These are phyloP conservation scores for Kondoa subrosea DNA, from an alignment of 768 basidiomycete species.

Conservation along the genomic window DNA sequence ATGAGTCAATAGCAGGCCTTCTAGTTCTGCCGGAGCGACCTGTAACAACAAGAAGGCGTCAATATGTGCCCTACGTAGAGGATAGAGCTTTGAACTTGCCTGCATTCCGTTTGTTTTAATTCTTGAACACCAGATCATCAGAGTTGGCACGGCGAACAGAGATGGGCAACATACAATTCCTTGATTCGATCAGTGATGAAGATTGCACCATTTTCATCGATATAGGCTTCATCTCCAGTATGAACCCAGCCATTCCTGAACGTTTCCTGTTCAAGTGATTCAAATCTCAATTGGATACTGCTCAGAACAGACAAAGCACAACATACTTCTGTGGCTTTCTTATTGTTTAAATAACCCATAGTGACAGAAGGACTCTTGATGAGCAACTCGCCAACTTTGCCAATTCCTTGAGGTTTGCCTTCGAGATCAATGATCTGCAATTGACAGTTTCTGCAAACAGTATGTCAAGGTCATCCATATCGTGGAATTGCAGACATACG, in stretches of 20 bases:
- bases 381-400: background rate
- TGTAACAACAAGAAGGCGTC: background rate
- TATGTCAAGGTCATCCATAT: background rate
- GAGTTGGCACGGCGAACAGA: background rate
- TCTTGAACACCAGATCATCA: background rate
- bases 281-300: background rate
- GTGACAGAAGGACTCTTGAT: slow-evolving; percentile 1
- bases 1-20: slow-evolving; percentile 5
- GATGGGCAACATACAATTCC: slow-evolving; percentile 2
- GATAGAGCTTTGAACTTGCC: background rate
- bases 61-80: background rate
- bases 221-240: slow-evolving; percentile 1
- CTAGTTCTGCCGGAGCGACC: slow-evolving; percentile 8
- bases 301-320: too few species aligned
- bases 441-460: background rate
- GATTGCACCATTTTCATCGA: background rate
- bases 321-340: background rate
- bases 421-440: background rate
- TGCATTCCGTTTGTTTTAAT: slow-evolving; percentile 6
- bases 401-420: background rate
- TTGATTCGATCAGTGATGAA: slow-evolving; percentile 6
- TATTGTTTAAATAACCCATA: slow-evolving; percentile 4
- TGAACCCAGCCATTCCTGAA: background rate
- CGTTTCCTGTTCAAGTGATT: background rate
- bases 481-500: background rate